phyloP scores from a whole-genome alignment of 495 filamentous ascomycete genomes.

The Penicillium flavigenum region DNA sequence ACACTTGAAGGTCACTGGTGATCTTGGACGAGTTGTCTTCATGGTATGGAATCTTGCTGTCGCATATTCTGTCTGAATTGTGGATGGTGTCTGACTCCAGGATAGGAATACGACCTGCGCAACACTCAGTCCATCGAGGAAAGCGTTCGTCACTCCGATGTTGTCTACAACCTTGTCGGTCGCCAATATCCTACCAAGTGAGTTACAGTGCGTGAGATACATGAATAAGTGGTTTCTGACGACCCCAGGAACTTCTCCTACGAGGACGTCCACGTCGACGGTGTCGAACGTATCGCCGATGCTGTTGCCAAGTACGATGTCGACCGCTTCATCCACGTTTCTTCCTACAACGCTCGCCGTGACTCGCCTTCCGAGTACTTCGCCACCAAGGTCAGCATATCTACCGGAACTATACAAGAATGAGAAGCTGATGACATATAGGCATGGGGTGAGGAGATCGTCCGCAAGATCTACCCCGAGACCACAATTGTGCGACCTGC shows the following conservation, averaged over 20 bases:
- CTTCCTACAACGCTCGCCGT: slow-evolving; percentile 84
- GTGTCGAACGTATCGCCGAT: slow-evolving; percentile 90
- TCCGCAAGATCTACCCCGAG: slow-evolving; percentile 89
- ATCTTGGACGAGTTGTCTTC: slow-evolving; percentile 86
- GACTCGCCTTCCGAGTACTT: slow-evolving; percentile 84
- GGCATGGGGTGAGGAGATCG: slow-evolving; percentile 79
- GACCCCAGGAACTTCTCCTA: slow-evolving; percentile 82
- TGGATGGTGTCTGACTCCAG: slow-evolving; percentile 16
- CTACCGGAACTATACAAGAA: background rate
- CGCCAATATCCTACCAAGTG: slow-evolving; percentile 96
- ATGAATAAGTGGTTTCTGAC: slow-evolving; percentile 19
- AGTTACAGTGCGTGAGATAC: slow-evolving; percentile 28
- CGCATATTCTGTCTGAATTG: slow-evolving; percentile 3
- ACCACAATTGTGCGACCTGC: slow-evolving; percentile 96
- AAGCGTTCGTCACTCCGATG: slow-evolving; percentile 92
- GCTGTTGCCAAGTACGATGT: slow-evolving; percentile 98
- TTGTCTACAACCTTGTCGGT: slow-evolving; percentile 94
- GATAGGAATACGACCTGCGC: slow-evolving; percentile 86
- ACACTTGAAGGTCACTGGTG: slow-evolving; percentile 91
- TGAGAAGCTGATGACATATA: slow-evolving; percentile 32
- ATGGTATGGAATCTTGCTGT: slow-evolving; percentile 51
- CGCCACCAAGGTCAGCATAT: slow-evolving; percentile 70
- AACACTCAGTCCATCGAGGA: slow-evolving; percentile 97
- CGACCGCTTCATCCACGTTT: slow-evolving; percentile 95
- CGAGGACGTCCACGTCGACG: slow-evolving; percentile 91